Evolutionary conservation across 805 yeast species (phyloP), one percentile per base, ranked within the genome.

Genomic region (Lipomyces starkeyi): DNA sequence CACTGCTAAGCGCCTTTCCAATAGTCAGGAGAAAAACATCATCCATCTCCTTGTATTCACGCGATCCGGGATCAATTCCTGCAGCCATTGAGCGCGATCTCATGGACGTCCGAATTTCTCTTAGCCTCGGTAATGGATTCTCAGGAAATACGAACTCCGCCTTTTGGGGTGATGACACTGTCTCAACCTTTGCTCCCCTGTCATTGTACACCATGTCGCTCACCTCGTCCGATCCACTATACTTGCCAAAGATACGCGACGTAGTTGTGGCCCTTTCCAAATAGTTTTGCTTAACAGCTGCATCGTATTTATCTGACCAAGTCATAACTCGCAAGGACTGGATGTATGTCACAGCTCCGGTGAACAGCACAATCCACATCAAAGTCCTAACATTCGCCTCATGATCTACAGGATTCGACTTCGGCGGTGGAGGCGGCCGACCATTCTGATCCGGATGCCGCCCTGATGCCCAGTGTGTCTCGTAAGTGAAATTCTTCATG

Each of bases 341-440:
- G 37, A 69, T 27, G 40, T 56, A 64, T 22, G 71, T 67, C 49
- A 61, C 62, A 7, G 27, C 43, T 13, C 62, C 56, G 1, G 64
- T 52, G 37, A 61, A 54, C 55, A 65, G 34, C 20, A 69, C 53
- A 54, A 69, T 65, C 61, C 62, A 67, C 66, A 67, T 64, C 35
- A 65, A 32, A 29, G 71, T 69, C 25, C 64, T 60, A 56, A 62
- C 37, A 40, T 69, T 69, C 49, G 63, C 62, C 59, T 62, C 69
- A 40, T 68, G 71, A 35, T 68, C 71, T 22, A 66, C 27, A 11
- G 68, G 67, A 47, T 43, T 58, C 27, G 58, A 17, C 59, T 57
- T 43, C 54, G 68, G 67, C 37, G 68, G 60, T 34, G 66, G 62
- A 29, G 59, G 59, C 56, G 64, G 64, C 7, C 55, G 60, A 17